Evolutionary conservation across 2,329 filamentous ascomycete genomes (phyloP).

Genomic region (Knoxdaviesia capensis): DNA sequence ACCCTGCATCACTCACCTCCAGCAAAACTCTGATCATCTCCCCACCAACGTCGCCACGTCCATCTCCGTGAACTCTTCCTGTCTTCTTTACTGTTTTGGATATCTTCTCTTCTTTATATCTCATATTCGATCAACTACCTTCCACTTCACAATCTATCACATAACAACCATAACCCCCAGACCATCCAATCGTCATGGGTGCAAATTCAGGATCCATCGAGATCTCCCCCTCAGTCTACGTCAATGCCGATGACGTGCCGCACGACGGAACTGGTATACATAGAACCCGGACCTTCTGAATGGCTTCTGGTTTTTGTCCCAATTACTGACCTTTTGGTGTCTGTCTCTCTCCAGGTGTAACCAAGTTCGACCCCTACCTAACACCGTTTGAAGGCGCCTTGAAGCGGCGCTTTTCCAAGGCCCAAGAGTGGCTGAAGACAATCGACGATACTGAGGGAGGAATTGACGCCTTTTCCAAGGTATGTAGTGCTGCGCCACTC

Average conservation of each 20-base stretch:
- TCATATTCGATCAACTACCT: background rate
- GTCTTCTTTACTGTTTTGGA: background rate
- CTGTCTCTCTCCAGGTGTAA: conserved; percentile 40
- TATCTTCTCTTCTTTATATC: background rate
- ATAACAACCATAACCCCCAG: too few relatives aligned
- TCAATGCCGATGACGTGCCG: background rate
- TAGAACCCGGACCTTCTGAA: background rate
- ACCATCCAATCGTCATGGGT: too few relatives aligned
- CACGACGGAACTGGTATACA: background rate
- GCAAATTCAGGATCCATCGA: too few relatives aligned
- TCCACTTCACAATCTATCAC: background rate
- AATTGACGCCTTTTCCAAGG: conserved; percentile 76
- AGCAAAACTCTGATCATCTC: too few relatives aligned
- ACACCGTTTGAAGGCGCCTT: conserved; percentile 65
- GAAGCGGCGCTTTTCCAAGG: conserved; percentile 54
- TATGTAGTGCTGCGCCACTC: conserved; percentile 16
- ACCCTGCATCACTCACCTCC: too few relatives aligned
- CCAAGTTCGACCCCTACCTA: conserved; percentile 77
- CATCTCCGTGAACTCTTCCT: background rate
- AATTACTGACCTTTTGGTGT: too few relatives aligned
- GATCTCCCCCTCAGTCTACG: too few relatives aligned
- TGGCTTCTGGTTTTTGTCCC: too few relatives aligned
- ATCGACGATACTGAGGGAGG: conserved; percentile 76
- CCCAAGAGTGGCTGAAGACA: conserved; percentile 69
- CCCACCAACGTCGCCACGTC: too few relatives aligned